phyloP scores from a whole-genome alignment of 768 basidiomycete genomes.

The Pleurotus pulmonarius region DNA sequence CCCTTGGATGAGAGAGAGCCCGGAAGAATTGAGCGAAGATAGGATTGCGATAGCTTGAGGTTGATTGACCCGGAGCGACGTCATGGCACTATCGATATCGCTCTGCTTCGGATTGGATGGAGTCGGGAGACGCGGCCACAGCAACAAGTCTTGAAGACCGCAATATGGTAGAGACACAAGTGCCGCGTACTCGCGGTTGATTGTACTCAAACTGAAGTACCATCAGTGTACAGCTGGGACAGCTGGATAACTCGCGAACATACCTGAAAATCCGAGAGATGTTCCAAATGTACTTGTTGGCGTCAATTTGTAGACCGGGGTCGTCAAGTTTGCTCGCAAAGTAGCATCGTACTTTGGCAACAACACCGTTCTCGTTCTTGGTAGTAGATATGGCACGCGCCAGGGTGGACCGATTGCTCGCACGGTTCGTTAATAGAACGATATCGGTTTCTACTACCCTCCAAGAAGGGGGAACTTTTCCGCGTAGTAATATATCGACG shows the following conservation, averaged over 20 bases:
- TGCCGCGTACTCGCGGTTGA: slow-evolving; percentile 90
- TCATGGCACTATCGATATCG: slow-evolving; percentile 67
- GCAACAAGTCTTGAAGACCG: slow-evolving; percentile 67
- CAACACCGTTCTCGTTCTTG: slow-evolving; percentile 33
- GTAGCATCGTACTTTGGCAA: slow-evolving; percentile 59
- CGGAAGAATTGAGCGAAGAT: slow-evolving; percentile 63
- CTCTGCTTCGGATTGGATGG: slow-evolving; percentile 37
- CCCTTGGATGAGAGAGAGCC: slow-evolving; percentile 96
- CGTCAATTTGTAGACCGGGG: slow-evolving; percentile 51
- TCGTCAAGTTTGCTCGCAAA: slow-evolving; percentile 37
- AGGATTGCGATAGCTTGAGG: slow-evolving; percentile 92
- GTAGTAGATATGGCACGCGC: slow-evolving; percentile 53
- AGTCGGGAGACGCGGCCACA: slow-evolving; percentile 60
- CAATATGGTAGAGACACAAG: slow-evolving; percentile 81
- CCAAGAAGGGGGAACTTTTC: slow-evolving; percentile 65
- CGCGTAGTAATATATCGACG: slow-evolving; percentile 62
- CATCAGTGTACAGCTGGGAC: slow-evolving; percentile 2
- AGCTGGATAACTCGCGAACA: slow-evolving; percentile 13
- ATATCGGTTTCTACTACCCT: slow-evolving; percentile 80
- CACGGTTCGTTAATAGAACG: slow-evolving; percentile 67
- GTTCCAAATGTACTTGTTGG: slow-evolving; percentile 56
- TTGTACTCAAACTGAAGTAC: slow-evolving; percentile 71
- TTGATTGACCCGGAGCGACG: slow-evolving; percentile 75
- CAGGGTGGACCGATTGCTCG: slow-evolving; percentile 51
- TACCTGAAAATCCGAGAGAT: slow-evolving; percentile 83